phyloP scores from a whole-genome alignment of 352 stramenopile genomes.

The Synura sp. region DNA sequence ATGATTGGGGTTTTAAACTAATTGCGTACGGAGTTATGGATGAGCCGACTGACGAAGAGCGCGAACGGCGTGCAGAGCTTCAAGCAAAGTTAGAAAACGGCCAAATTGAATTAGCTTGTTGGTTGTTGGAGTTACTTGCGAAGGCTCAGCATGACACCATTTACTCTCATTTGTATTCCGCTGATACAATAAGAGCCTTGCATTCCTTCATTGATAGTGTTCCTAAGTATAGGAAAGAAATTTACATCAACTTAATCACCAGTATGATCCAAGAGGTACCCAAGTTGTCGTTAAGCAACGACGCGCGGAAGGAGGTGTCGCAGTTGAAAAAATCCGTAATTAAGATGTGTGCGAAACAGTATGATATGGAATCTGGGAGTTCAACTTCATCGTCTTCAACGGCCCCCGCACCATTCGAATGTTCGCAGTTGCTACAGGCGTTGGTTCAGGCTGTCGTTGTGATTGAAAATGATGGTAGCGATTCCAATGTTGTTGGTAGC shows the following conservation, averaged over 20 bases:
- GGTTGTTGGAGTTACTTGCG: constrained; percentile 28
- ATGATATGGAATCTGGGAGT: background rate
- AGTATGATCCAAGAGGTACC: background rate
- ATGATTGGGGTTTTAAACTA: constrained; percentile 78
- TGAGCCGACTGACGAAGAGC: background rate
- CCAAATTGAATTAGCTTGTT: constrained; percentile 29
- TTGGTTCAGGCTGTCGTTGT: background rate
- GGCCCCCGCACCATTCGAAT: background rate
- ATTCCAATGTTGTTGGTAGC: too few relatives aligned
- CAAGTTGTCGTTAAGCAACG: background rate
- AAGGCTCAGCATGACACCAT: background rate
- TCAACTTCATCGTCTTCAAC: too few relatives aligned
- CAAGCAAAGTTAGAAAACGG: background rate
- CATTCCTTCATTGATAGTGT: background rate
- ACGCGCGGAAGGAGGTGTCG: background rate
- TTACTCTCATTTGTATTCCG: background rate
- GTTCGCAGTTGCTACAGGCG: background rate
- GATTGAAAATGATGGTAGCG: too few relatives aligned
- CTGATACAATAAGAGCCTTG: background rate
- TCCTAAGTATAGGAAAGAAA: background rate
- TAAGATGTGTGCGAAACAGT: background rate
- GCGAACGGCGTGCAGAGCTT: background rate
- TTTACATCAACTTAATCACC: background rate
- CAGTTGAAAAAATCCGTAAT: background rate
- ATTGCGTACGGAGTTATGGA: constrained; percentile 46